These are phyloP conservation scores for Podaxis sp. DNA, from an alignment of 768 basidiomycete genomes.

Conservation along the genomic window DNA sequence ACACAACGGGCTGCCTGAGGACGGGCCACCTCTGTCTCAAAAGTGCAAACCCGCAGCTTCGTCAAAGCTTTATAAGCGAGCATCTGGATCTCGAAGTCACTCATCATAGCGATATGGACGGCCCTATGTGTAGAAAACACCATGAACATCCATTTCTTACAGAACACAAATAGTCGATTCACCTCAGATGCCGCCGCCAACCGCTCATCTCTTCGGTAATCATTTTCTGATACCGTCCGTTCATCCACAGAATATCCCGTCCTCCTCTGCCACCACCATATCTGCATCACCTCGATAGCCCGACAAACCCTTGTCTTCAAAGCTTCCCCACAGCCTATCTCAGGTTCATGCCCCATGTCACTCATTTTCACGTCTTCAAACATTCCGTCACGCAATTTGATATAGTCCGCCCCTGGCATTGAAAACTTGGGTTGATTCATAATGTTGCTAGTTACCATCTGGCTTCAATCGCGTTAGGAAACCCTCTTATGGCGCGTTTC, in stretches of 20 bases:
- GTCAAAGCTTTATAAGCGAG: not conserved
- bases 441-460: not conserved
- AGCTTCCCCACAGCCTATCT: not conserved
- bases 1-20: not conserved
- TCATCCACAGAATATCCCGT: slow-evolving; percentile 2
- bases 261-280: slow-evolving; percentile 2
- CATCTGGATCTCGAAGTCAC: not conserved
- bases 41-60: not conserved
- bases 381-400: not conserved
- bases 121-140: not conserved
- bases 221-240: not conserved
- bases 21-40: not conserved
- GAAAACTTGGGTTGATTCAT: not conserved
- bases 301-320: not conserved
- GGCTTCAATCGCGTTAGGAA: not conserved
- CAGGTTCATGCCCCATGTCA: not conserved
- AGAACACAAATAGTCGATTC: not conserved
- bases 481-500: no score
- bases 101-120: slow-evolving; percentile 5
- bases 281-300: slow-evolving; percentile 4
- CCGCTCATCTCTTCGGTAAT: slow-evolving; percentile 8
- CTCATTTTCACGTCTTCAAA: not conserved
- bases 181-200: slow-evolving; percentile 6
- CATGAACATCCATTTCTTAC: not conserved
- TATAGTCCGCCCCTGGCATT: not conserved